A percentile compares a stretch with the other conserved stretches of the same genome.
phyloP scores from a whole-genome alignment of 2,329 filamentous ascomycete species.

The Aschersonia sp. region DNA sequence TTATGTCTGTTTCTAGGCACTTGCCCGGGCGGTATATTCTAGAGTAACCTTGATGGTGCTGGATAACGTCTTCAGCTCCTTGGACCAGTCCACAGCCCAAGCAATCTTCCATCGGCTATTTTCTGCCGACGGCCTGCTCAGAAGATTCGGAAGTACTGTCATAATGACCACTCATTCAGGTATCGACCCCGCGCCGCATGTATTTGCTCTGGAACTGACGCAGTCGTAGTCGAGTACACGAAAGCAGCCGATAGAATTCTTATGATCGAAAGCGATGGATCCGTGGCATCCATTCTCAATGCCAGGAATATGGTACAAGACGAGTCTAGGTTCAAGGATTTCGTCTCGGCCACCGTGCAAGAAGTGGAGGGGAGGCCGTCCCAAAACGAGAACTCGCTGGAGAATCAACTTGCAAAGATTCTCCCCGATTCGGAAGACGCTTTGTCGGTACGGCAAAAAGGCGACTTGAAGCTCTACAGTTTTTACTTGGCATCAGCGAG shows the following conservation, averaged over 20 bases:
- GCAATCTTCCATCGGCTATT: constrained; percentile 3
- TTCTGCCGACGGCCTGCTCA: constrained; percentile 1
- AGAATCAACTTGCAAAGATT: too few relatives aligned
- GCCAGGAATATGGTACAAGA: not conserved
- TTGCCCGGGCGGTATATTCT: constrained; percentile 27
- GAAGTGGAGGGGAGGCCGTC: not conserved
- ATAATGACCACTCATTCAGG: constrained; percentile 4
- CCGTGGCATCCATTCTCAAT: not conserved
- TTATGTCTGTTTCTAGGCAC: constrained; percentile 8
- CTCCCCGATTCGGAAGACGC: too few relatives aligned
- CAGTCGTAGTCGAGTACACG: not conserved
- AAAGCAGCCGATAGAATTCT: not conserved
- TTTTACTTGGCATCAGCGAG: not conserved
- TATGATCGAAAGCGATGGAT: not conserved
- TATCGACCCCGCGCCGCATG: not conserved
- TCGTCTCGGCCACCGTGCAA: not conserved
- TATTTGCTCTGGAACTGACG: not conserved
- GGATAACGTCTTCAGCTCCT: constrained; percentile 3
- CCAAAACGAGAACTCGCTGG: too few relatives aligned
- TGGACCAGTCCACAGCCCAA: constrained; percentile 2
- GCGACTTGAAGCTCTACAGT: not conserved
- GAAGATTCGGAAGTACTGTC: constrained; percentile 1
- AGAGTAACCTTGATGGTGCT: constrained; percentile 14
- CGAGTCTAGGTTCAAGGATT: not conserved
- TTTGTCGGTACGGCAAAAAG: not conserved